A percentile compares a stretch with the other conserved stretches of the same genome.
Evolutionary conservation across 176 grass and related monocot genomes (phyloP).

Genomic region (sorghum (Sorghum bicolor)): Sorghum_bicolor_NCBIv3 NC_012879.2:55459501-55460000

Average conservation of each 20-base stretch:
- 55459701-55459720: neutral
- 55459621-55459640: neutral
- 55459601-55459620: neutral
- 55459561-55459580: slow-evolving; percentile 82
- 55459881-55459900: neutral
- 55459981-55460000: slow-evolving; percentile 5
- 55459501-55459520: slow-evolving; percentile 63
- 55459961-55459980: slow-evolving; percentile 9
- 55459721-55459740: neutral
- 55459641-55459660: neutral
- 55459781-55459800: neutral
- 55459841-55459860: slow-evolving; percentile 45
- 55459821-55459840: slow-evolving; percentile 31
- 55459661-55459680: neutral
- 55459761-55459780: neutral
- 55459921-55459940: neutral
- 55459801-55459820: neutral
- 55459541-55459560: slow-evolving; percentile 67
- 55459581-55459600: slow-evolving; percentile 59
- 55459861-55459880: slow-evolving; percentile 18
- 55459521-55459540: slow-evolving; percentile 80
- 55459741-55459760: slow-evolving; percentile 5
- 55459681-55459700: neutral
- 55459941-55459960: neutral
- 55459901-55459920: neutral